These are phyloP conservation scores for Helenozyma rhizophorensis DNA, from an alignment of 805 yeast genomes.

Conservation along the genomic window DNA sequence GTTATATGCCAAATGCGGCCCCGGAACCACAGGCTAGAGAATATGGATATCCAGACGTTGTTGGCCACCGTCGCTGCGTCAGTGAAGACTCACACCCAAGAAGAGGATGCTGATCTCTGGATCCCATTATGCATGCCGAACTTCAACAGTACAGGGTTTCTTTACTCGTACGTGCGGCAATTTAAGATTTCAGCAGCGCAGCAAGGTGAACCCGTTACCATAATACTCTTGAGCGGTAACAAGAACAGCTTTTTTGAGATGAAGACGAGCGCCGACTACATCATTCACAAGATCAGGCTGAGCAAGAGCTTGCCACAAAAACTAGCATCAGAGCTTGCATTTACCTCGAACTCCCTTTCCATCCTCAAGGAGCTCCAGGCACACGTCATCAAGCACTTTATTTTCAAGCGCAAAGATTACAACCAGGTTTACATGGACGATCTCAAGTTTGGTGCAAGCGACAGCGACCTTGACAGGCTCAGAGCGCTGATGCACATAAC, in stretches of 20 bases:
- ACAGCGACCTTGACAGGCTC: conserved; percentile 17
- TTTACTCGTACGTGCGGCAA: conserved; percentile 69
- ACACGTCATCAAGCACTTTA: conserved; percentile 64
- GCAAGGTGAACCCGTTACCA: conserved; percentile 23
- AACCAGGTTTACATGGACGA: conserved; percentile 61
- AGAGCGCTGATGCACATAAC: conserved; percentile 35
- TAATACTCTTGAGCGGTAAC: conserved; percentile 59
- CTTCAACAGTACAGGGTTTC: conserved; percentile 83
- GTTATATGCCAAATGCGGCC: conserved; percentile 74
- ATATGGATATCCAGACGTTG: conserved; percentile 74
- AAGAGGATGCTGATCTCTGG: conserved; percentile 74
- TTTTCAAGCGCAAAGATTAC: conserved; percentile 65
- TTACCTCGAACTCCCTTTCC: conserved; percentile 6
- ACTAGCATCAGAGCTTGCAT: conserved; percentile 20
- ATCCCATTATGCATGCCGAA: conserved; percentile 88
- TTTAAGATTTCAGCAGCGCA: conserved; percentile 18
- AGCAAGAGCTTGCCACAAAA: conserved; percentile 17
- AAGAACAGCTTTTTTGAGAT: conserved; percentile 76
- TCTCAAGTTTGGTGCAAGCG: conserved; percentile 11
- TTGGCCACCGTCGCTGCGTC: conserved; percentile 57
- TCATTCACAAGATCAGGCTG: conserved; percentile 34
- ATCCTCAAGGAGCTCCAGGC: conserved; percentile 19
- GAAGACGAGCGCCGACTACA: conserved; percentile 53
- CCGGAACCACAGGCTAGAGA: conserved; percentile 68
- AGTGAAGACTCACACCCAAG: conserved; percentile 33